Evolutionary conservation across 139 green algal species (phyloP), one percentile per base, ranked within the genome.

Genomic region (Desmodesmus armatus): DNA sequence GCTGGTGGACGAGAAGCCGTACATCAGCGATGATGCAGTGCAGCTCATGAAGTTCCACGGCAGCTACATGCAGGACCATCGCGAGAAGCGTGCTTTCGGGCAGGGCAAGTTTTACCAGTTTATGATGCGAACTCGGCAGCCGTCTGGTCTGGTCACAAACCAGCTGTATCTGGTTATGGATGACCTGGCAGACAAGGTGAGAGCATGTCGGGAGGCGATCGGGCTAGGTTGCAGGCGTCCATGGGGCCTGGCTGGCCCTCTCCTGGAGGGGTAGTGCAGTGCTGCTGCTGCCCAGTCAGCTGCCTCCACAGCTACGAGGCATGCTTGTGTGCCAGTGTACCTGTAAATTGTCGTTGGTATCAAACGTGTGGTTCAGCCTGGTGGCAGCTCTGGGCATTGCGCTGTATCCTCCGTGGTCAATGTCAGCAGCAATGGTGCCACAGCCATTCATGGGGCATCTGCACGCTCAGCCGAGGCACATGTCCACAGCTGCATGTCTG

Each of bases 31-130:
- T 88, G 93, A 96, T 1, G 91, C 96, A 7, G 87, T 96, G 86
- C 98, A 99, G 94, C 93, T 99, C 7, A 99, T 99, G 93, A 99
- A 99, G 93, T 99, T 99, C 85, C 98, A 99, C 87, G 98, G 98
- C 67, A 96, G 88, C 83, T 99, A 99, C 83, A 88, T 94, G 95
- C 97, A 93, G 84, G 98, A 99, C 87, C 89, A 99, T 87, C 90
- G 98, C 13, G 98, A 99, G 90, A 94, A 97, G 91, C 93, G 98
- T n/a, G 89, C 93, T 0, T 97, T 97, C 72, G 97, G 96, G 0
- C 33, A 92, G 35, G 97, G 96, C 82, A 99, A 99, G 91, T 92
- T 93, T 6, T 99, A 99, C 86, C 96, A 98, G 92, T 99, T 99
- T 90, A 99, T 99, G 98, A 99, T 99, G 96, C 94, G 98, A 43